A percentile compares a stretch with the other conserved stretches of the same genome.
phyloP scores from a whole-genome alignment of 495 filamentous ascomycete species.

The Sordaria brevicollis region DNA sequence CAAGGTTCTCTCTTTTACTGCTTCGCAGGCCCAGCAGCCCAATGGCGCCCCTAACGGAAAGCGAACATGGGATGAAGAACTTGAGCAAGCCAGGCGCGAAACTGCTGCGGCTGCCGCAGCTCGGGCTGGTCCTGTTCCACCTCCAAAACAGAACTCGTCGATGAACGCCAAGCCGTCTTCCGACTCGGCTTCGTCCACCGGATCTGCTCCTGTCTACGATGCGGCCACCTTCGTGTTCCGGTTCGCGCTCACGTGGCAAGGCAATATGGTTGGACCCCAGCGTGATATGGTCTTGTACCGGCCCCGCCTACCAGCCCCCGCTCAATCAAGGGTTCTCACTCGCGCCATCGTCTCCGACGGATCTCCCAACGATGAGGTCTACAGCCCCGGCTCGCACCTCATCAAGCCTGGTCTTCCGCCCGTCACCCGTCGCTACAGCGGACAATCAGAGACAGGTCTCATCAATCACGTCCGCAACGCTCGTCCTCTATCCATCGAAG shows the following conservation, averaged over 20 bases:
- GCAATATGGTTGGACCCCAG: constrained; percentile 14
- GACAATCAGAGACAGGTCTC: constrained; percentile 30
- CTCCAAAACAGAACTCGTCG: constrained; percentile 17
- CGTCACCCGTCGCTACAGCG: constrained; percentile 34
- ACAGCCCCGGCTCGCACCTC: constrained; percentile 27
- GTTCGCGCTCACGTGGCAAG: constrained; percentile 28
- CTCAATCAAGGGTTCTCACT: constrained; percentile 46
- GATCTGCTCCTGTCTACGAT: constrained; percentile 34
- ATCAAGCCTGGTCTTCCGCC: constrained; percentile 29
- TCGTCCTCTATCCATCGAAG: constrained; percentile 13
- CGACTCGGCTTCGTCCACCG: constrained; percentile 29
- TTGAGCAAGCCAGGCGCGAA: constrained; percentile 34
- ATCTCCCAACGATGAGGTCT: not conserved
- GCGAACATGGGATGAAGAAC: constrained; percentile 28
- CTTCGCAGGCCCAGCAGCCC: constrained; percentile 11
- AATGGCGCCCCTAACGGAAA: not conserved
- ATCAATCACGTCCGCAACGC: constrained; percentile 37
- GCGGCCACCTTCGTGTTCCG: constrained; percentile 34
- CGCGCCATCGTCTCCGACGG: constrained; percentile 6
- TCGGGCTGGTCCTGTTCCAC: constrained; percentile 17
- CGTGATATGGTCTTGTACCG: constrained; percentile 45
- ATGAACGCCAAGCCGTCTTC: constrained; percentile 19
- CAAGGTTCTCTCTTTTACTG: constrained; percentile 50
- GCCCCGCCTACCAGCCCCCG: constrained; percentile 66
- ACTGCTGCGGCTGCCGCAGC: constrained; percentile 22